Percentiles rank a stretch among this genome's conserved stretches.
Evolutionary conservation across 169 alveolate genomes (phyloP).

Genomic region (Perkinsus olseni): DNA sequence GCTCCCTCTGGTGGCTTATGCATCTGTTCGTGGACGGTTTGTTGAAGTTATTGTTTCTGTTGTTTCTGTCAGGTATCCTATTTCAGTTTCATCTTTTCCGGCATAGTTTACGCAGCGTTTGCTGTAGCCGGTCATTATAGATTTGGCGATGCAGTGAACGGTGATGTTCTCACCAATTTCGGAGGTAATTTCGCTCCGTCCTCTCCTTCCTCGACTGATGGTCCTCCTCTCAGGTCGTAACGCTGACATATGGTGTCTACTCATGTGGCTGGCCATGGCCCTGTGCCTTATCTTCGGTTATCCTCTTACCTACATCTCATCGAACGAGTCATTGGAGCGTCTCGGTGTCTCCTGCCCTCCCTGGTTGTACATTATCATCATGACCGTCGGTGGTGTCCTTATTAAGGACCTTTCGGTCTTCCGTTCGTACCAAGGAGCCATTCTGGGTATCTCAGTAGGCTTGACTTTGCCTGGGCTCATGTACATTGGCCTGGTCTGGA

Average conservation of each 20-base stretch:
- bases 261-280: background rate
- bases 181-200: no score
- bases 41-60: no score
- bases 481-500: background rate
- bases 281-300: background rate
- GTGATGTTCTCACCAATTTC: background rate
- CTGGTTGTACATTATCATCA: background rate
- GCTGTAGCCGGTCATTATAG: background rate
- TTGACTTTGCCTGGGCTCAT: background rate
- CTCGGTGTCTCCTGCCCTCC: background rate
- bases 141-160: background rate
- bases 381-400: background rate
- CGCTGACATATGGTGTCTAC: background rate
- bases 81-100: background rate
- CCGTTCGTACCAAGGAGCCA: slow-evolving; percentile 1
- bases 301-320: background rate
- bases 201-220: background rate
- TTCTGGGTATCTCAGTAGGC: background rate
- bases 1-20: no score
- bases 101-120: background rate
- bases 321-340: background rate
- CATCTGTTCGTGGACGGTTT: no score
- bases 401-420: background rate
- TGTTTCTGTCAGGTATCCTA: background rate
- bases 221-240: background rate